phyloP scores from a whole-genome alignment of 345 rosid species.

The Sapria himalayana region DNA sequence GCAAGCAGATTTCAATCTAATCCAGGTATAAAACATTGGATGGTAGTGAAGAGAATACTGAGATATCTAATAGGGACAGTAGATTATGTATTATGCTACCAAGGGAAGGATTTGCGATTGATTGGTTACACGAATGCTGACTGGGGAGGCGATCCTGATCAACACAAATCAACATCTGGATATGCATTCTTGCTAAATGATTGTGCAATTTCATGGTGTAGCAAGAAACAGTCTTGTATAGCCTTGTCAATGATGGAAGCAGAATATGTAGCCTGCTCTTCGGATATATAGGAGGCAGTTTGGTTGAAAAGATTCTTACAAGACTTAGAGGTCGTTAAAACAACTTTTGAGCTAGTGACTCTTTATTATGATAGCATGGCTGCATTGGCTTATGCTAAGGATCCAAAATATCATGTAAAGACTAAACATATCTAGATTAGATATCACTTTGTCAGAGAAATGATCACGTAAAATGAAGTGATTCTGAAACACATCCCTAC shows the following conservation, averaged over 20 bases:
- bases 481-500: neutral
- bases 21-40: neutral
- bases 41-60: neutral
- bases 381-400: neutral
- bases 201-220: slow-evolving; percentile 1
- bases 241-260: slow-evolving; percentile 1
- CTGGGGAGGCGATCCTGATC: neutral
- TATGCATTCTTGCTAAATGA: neutral
- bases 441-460: neutral
- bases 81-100: neutral
- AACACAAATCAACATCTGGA: neutral
- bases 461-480: neutral
- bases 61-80: neutral
- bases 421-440: slow-evolving; percentile 5
- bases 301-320: neutral
- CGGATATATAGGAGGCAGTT: neutral
- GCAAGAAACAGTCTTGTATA: slow-evolving; percentile 5
- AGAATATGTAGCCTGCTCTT: neutral
- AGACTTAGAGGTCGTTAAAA: neutral
- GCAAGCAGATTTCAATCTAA: neutral
- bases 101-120: too few species aligned
- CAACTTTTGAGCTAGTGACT: neutral
- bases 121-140: too few species aligned
- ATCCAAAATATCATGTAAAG: slow-evolving; percentile 5
- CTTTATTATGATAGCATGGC: slow-evolving; percentile 1